Conservation (phyloP, 345 rosid genomes). For the Stellera chamaejasme region DNA sequence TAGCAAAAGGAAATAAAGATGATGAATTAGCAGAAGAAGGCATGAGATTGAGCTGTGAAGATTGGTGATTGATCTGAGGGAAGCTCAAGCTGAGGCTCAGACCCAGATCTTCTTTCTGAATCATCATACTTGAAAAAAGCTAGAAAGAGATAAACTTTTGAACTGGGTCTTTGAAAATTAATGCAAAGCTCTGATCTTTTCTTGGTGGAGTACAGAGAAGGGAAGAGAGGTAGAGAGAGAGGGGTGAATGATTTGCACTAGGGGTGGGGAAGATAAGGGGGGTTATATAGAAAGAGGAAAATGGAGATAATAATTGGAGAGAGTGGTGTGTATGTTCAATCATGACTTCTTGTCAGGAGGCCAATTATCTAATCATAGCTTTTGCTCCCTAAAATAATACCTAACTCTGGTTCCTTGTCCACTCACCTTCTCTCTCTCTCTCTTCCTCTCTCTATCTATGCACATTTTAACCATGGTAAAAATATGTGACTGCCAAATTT, state of each 20-base stretch:
- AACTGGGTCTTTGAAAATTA: too few relatives aligned
- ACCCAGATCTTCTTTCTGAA: slow-evolving; percentile 78
- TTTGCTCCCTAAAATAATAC: slow-evolving; percentile 29
- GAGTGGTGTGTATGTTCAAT: slow-evolving; percentile 34
- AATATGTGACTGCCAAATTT: too few relatives aligned
- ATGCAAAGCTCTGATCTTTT: not conserved
- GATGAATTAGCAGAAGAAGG: slow-evolving; percentile 33
- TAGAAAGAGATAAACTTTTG: not conserved
- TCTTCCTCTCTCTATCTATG: too few relatives aligned
- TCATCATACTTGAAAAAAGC: slow-evolving; percentile 27
- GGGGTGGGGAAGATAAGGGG: slow-evolving; percentile 6
- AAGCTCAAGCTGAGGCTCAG: slow-evolving; percentile 64
- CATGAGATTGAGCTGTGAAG: slow-evolving; percentile 51
- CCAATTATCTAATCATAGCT: slow-evolving; percentile 49
- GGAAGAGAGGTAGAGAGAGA: not conserved
- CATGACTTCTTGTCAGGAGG: slow-evolving; percentile 47
- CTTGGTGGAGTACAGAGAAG: not conserved
- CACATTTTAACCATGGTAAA: slow-evolving; percentile 16
- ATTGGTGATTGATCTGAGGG: slow-evolving; percentile 29
- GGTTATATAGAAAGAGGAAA: slow-evolving; percentile 42
- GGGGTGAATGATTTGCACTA: not conserved
- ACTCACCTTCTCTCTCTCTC: not conserved
- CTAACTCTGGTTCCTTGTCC: slow-evolving; percentile 13
- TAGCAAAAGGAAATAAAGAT: slow-evolving; percentile 25
- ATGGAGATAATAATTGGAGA: slow-evolving; percentile 4